Evolutionary conservation across 257 asterid species (phyloP).

Genomic region (Fraxinus excelsior): DNA sequence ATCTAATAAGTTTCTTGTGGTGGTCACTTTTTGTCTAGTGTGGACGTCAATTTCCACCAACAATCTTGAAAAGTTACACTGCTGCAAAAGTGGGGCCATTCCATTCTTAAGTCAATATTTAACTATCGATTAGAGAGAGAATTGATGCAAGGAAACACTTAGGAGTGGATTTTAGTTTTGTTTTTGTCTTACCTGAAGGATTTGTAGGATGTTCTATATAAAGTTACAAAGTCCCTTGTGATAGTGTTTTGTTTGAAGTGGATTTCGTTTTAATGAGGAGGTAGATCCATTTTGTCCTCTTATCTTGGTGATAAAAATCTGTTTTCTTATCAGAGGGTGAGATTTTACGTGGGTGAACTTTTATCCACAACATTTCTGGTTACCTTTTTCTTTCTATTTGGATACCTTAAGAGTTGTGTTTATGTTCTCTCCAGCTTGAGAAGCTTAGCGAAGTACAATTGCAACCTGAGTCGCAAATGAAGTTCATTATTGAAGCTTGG

Average conservation of each 20-base stretch:
- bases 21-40: background rate
- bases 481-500: slow-evolving; percentile 91
- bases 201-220: background rate
- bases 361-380: background rate
- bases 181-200: background rate
- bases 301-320: background rate
- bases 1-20: background rate
- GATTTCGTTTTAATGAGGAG: background rate
- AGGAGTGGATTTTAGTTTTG: background rate
- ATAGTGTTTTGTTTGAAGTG: background rate
- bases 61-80: background rate
- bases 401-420: slow-evolving; percentile 15
- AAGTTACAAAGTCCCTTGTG: background rate
- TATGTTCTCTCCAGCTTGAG: slow-evolving; percentile 61
- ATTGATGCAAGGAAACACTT: background rate
- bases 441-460: slow-evolving; percentile 84
- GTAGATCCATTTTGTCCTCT: background rate
- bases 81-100: background rate
- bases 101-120: background rate
- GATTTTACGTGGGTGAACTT: background rate
- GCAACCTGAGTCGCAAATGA: slow-evolving; percentile 88
- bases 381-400: slow-evolving; percentile 2
- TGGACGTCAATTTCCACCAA: background rate
- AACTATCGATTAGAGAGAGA: background rate
- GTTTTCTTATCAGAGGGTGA: background rate